Evolutionary conservation across 2,329 filamentous ascomycete genomes (phyloP).

Genomic region (Elsinoe ampelina): DNA sequence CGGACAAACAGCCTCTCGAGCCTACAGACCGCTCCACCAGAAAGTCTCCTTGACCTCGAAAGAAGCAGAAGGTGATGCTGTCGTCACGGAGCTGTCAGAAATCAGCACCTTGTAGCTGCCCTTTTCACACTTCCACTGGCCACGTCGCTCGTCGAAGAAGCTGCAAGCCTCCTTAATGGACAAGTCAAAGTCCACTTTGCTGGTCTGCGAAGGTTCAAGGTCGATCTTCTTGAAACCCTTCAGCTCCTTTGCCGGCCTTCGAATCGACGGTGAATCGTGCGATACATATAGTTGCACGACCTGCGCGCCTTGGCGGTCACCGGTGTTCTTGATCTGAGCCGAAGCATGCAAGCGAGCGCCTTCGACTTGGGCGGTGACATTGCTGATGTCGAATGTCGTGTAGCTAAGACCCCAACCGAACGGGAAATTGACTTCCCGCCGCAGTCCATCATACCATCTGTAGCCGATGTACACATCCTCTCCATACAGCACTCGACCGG

Average conservation of each 20-base stretch:
- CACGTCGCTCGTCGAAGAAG: conserved; percentile 34
- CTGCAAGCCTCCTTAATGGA: conserved; percentile 32
- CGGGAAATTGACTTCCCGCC: conserved; percentile 24
- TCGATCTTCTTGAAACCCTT: conserved; percentile 35
- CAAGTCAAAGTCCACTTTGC: conserved; percentile 29
- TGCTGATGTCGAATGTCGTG: conserved; percentile 25
- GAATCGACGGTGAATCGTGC: conserved; percentile 28
- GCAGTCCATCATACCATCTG: conserved; percentile 52
- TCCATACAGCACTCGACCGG: conserved; percentile 58
- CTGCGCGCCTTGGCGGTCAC: conserved; percentile 37
- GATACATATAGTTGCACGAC: conserved; percentile 49
- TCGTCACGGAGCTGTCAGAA: no score
- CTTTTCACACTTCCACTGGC: conserved; percentile 14
- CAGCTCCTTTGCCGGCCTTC: conserved; percentile 37
- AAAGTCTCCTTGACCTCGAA: no score
- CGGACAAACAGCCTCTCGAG: no score
- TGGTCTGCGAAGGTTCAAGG: conserved; percentile 22
- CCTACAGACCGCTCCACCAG: no score
- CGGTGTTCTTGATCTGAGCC: conserved; percentile 41
- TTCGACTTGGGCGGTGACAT: neutral
- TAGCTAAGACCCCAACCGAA: conserved; percentile 33
- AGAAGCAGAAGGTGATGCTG: no score
- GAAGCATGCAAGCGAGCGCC: neutral
- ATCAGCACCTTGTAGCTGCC: no score
- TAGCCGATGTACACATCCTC: conserved; percentile 73